A percentile compares a stretch with the other conserved stretches of the same genome.
Evolutionary conservation across 805 yeast species (phyloP).

Genomic region (Saccharomycopsis microspora): DNA sequence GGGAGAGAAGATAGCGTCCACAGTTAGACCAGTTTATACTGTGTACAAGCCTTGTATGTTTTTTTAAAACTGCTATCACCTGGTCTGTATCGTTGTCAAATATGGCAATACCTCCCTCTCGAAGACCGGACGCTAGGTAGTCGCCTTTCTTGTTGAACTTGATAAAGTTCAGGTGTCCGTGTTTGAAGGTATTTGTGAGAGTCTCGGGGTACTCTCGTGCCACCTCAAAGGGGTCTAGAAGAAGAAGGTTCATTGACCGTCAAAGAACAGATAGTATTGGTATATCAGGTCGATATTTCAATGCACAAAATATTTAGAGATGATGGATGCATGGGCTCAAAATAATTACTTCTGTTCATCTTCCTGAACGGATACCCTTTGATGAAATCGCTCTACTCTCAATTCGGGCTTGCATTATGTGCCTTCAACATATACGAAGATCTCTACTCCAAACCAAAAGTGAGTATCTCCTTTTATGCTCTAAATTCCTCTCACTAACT

Average conservation of each 20-base stretch:
- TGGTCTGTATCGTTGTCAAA: constrained; percentile 62
- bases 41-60: constrained; percentile 66
- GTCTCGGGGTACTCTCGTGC: constrained; percentile 88
- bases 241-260: constrained; percentile 59
- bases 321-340: background rate
- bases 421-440: constrained; percentile 9
- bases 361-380: background rate
- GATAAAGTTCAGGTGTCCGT: constrained; percentile 56
- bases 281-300: background rate
- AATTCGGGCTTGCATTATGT: background rate
- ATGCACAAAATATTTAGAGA: background rate
- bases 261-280: background rate
- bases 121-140: constrained; percentile 71
- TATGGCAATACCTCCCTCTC: constrained; percentile 62
- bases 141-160: constrained; percentile 69
- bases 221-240: constrained; percentile 84
- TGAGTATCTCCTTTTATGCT: background rate
- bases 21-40: constrained; percentile 65
- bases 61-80: constrained; percentile 42
- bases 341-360: background rate
- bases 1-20: constrained; percentile 56
- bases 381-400: background rate
- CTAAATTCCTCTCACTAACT: background rate
- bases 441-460: constrained; percentile 8
- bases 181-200: constrained; percentile 56